These are phyloP conservation scores for Amauroascus niger DNA, from an alignment of 2,329 filamentous ascomycete species.

Conservation along the genomic window DNA sequence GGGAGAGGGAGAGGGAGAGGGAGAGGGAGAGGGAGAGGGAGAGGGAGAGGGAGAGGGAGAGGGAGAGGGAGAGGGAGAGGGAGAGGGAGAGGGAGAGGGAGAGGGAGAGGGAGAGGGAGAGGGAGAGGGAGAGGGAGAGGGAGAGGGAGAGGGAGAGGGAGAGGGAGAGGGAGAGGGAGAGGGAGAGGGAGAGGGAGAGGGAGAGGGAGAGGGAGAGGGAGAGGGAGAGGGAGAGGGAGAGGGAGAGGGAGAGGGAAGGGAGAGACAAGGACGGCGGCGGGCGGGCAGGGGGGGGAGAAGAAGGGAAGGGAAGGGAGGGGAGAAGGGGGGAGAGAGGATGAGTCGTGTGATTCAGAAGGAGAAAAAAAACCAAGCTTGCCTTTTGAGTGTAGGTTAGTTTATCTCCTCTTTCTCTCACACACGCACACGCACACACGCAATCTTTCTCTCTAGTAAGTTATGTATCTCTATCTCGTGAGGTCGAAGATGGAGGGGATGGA, in stretches of 20 bases:
- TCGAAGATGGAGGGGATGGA: too few species aligned
- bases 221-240: neutral
- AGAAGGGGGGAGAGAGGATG: neutral
- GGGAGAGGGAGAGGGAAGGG: neutral
- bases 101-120: neutral
- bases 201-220: too few species aligned
- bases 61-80: neutral
- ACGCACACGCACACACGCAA: too few species aligned
- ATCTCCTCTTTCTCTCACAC: neutral
- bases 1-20: neutral
- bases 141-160: neutral
- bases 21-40: too few species aligned
- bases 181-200: too few species aligned
- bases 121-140: neutral
- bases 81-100: neutral
- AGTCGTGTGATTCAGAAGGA: conserved; percentile 1
- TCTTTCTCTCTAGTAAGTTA: too few species aligned
- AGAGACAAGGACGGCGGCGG: neutral
- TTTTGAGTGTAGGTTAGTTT: neutral
- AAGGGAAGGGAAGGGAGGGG: neutral
- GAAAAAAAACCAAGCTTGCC: neutral
- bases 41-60: too few species aligned
- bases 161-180: too few species aligned
- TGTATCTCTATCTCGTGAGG: too few species aligned
- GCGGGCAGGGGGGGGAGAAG: neutral